Evolutionary conservation across 2,329 filamentous ascomycete genomes (phyloP), one percentile per base, ranked within the genome.

Genomic region (Stemphylium vesicarium): DNA sequence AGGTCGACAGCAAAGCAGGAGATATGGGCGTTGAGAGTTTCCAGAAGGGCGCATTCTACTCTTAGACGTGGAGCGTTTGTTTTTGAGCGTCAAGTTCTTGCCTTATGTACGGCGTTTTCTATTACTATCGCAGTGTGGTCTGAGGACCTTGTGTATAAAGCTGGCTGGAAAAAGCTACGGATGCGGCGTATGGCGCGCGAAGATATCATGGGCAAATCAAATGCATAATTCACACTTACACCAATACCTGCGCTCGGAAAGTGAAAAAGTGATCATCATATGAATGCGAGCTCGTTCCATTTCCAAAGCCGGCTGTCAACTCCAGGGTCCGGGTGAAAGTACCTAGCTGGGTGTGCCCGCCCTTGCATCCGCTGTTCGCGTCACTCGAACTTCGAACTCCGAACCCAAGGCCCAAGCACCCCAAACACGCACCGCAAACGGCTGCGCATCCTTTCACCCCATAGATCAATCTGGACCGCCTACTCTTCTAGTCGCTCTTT

Each of bases 21-120:
- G 87, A 89, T 70, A 85, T 89, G 59, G 81, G 81, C 13, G 81
- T 88, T 5, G 87, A 90, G 73, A 88, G 85, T 68, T 90, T 90
- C 73, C 87, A 89, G 73, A 88, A 88, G 76, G 86, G 85, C 48
- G 84, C 84, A 15, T 89, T 89, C 69, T 86, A 88, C 74, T 87
- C 85, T 49, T 87, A 76, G 80, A 48, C 7, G 18, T 48, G 36
- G 24, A 26, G 44, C 39, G 24, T 15, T 26, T n/a, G 42, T 48
- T 29, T 38, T 52, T 56, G 37, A 50, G 55, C 44, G 11, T 24
- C 51, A 42, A 64, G 53, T 45, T 56, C 11, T 45, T 33, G 39
- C 38, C 9, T 42, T 65, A 43, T 64, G 56, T 36, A 57, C 48
- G 51, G 50, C 38, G 29, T 46, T 43, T 46, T 43, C 8, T 24